Percentiles rank a stretch among this genome's conserved stretches.
Conservation (phyloP, 2,329 filamentous ascomycete genomes). For the Stagonosporopsis cucurbitacearum region DNA sequence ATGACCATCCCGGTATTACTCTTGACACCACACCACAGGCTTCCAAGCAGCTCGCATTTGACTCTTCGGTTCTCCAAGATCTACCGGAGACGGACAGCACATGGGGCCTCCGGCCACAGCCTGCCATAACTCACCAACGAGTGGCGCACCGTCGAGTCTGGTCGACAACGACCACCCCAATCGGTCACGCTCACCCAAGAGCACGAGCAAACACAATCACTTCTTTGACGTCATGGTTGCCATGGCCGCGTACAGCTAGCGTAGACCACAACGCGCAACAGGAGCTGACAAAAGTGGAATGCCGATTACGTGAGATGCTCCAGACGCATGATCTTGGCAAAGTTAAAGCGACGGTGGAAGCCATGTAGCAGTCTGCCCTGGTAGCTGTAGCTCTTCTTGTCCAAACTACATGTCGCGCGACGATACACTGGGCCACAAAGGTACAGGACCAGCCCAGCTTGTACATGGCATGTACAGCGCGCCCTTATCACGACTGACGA, state of each 20-base stretch:
- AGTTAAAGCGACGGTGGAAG: conserved; percentile 35
- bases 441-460: background rate
- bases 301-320: conserved; percentile 43
- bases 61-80: conserved; percentile 39
- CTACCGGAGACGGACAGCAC: conserved; percentile 18
- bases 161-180: conserved; percentile 32
- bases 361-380: conserved; percentile 19
- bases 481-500: conserved; percentile 2
- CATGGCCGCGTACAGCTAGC: conserved; percentile 39
- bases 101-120: conserved; percentile 19
- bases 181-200: conserved; percentile 12
- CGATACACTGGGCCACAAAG: background rate
- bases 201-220: conserved; percentile 39
- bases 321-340: conserved; percentile 34
- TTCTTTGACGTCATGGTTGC: conserved; percentile 45
- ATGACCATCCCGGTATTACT: conserved; percentile 42
- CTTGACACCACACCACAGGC: conserved; percentile 41
- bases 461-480: background rate
- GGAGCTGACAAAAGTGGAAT: conserved; percentile 42
- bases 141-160: conserved; percentile 31
- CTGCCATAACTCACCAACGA: conserved; percentile 18
- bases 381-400: background rate
- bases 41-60: conserved; percentile 47
- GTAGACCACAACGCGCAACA: conserved; percentile 23
- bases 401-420: background rate